Evolutionary conservation across 83 land plant genomes (phyloP).

Genomic region (Diphasiastrum complanatum): DNA sequence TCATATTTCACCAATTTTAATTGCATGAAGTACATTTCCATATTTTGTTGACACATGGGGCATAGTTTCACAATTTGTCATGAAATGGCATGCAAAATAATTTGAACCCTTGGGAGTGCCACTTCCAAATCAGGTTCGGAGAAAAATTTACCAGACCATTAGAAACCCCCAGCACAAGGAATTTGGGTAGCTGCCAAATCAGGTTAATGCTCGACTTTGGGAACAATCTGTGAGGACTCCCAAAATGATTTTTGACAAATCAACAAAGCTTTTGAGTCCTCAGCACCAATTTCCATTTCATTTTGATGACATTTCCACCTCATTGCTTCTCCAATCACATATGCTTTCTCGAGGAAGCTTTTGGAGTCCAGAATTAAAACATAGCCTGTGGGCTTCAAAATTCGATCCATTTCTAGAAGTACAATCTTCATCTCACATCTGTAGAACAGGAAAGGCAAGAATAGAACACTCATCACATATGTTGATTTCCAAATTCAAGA

Average conservation of each 20-base stretch:
- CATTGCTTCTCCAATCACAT: conserved; percentile 56
- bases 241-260: conserved; percentile 30
- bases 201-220: no score
- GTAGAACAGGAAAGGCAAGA: conserved; percentile 1
- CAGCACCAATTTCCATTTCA: conserved; percentile 37
- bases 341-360: conserved; percentile 47
- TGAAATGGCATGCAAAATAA: no score
- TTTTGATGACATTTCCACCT: conserved; percentile 58
- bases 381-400: conserved; percentile 66
- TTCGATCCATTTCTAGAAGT: conserved; percentile 79
- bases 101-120: no score
- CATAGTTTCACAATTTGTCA: no score
- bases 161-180: no score
- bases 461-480: background rate
- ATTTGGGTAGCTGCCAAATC: no score
- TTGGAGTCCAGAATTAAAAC: conserved; percentile 62
- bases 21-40: no score
- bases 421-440: conserved; percentile 90
- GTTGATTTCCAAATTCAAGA: conserved; percentile 38
- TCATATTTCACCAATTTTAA: no score
- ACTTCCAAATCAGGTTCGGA: no score
- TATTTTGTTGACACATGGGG: no score
- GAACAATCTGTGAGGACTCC: no score
- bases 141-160: no score
- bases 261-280: conserved; percentile 24